phyloP scores from a whole-genome alignment of 768 basidiomycete genomes.

The Crassisporium funariophilum region DNA sequence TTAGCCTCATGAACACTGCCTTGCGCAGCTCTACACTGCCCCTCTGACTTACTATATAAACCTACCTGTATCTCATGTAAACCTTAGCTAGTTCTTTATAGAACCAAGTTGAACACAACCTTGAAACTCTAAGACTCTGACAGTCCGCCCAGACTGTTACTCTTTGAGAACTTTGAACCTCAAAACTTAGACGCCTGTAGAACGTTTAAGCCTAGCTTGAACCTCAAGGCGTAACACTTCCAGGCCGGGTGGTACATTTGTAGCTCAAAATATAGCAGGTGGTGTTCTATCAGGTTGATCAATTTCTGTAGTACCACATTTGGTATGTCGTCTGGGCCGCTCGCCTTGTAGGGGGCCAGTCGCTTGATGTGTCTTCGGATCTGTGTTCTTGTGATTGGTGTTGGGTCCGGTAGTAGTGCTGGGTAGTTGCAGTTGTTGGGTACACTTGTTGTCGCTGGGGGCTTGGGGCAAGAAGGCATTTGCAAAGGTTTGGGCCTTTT shows the following conservation, averaged over 20 bases:
- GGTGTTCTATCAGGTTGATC: constrained; percentile 16
- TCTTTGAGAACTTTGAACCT: no score
- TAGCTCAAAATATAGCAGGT: constrained; percentile 31
- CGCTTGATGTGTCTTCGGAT: constrained; percentile 23
- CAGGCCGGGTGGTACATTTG: constrained; percentile 25
- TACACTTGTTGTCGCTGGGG: background rate
- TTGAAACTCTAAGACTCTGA: no score
- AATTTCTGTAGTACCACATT: constrained; percentile 33
- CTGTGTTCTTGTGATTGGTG: constrained; percentile 23
- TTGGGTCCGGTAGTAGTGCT: constrained; percentile 16
- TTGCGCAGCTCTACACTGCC: no score
- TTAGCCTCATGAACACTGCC: no score
- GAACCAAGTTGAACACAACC: no score
- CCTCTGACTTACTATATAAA: no score
- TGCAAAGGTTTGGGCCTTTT: constrained; percentile 22
- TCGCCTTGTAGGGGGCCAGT: constrained; percentile 38
- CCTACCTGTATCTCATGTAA: no score
- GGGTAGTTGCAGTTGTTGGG: constrained; percentile 26
- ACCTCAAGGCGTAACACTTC: constrained; percentile 20
- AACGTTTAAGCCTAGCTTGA: no score
- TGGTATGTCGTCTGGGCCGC: constrained; percentile 21
- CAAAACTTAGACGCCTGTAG: no score
- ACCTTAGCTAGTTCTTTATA: no score
- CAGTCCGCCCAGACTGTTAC: no score
- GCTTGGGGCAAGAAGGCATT: constrained; percentile 31